phyloP scores from a whole-genome alignment of 495 filamentous ascomycete species.

The Cetradonia linearis region DNA sequence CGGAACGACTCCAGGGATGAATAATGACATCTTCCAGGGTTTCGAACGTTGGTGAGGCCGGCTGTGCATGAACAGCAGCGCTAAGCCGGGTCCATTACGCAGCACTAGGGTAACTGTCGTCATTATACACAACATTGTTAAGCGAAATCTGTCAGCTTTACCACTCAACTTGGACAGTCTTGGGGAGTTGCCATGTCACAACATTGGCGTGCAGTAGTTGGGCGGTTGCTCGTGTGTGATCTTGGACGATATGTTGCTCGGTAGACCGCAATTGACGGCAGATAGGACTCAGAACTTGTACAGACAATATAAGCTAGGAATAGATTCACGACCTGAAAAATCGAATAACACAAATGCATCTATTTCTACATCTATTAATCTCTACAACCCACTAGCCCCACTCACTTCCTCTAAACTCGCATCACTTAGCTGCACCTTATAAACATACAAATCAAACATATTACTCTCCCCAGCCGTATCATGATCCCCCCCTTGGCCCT shows the following conservation, averaged over 20 bases:
- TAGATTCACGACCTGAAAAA: neutral
- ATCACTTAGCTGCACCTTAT: constrained; percentile 29
- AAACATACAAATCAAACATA: constrained; percentile 19
- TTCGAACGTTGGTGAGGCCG: neutral
- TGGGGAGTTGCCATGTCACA: too few relatives aligned
- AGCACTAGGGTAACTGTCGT: too few relatives aligned
- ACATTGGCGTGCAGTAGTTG: too few relatives aligned
- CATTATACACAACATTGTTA: too few relatives aligned
- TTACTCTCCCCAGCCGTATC: constrained; percentile 21
- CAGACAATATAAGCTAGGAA: neutral
- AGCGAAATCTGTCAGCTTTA: too few relatives aligned
- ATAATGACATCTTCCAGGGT: neutral
- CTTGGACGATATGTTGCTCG: too few relatives aligned
- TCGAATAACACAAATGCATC: neutral
- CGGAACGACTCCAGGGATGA: neutral
- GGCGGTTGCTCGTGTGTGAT: too few relatives aligned
- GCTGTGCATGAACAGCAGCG: neutral
- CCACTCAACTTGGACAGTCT: too few relatives aligned
- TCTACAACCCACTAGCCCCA: constrained; percentile 23
- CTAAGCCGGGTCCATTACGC: neutral
- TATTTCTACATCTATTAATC: neutral
- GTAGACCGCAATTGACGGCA: too few relatives aligned
- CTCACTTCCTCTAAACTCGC: constrained; percentile 21
- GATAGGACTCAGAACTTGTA: too few relatives aligned
- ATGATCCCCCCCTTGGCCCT: constrained; percentile 24